Percentiles rank a stretch among this genome's conserved stretches.
Conservation (phyloP, 2,329 filamentous ascomycete species). For the Trichoderma sp. region DNA sequence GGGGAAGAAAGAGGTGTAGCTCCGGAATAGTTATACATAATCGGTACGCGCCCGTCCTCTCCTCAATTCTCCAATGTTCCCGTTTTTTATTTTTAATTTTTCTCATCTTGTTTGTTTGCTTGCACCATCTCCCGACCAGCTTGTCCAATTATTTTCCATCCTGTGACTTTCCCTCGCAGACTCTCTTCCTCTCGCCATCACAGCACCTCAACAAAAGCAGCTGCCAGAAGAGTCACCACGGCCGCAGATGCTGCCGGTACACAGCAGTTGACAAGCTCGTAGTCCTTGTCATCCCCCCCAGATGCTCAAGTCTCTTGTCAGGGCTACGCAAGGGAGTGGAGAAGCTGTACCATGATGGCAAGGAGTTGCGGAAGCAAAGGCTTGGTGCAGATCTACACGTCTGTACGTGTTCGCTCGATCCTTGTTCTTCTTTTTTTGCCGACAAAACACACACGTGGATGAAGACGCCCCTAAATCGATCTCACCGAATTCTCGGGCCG, state of each 20-base stretch:
- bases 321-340: background rate
- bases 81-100: background rate
- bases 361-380: slow-evolving; percentile 10
- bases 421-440: background rate
- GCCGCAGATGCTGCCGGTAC: slow-evolving; percentile 12
- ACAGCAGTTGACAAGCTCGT: slow-evolving; percentile 19
- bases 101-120: background rate
- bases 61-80: background rate
- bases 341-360: slow-evolving; percentile 3
- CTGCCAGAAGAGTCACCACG: slow-evolving; percentile 1
- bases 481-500: slow-evolving; percentile 13
- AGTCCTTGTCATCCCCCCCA: slow-evolving; percentile 7
- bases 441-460: slow-evolving; percentile 1
- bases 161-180: background rate
- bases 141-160: slow-evolving; percentile 17
- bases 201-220: background rate
- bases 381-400: slow-evolving; percentile 16
- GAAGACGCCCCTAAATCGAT: slow-evolving; percentile 5
- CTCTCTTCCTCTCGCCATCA: background rate
- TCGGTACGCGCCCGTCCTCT: background rate
- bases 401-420: slow-evolving; percentile 5
- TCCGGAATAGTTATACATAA: slow-evolving; percentile 11
- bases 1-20: slow-evolving; percentile 1
- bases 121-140: slow-evolving; percentile 1
- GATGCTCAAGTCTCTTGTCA: slow-evolving; percentile 7